phyloP scores from a whole-genome alignment of 2,329 filamentous ascomycete species.

The Cercospora berteroae region DNA sequence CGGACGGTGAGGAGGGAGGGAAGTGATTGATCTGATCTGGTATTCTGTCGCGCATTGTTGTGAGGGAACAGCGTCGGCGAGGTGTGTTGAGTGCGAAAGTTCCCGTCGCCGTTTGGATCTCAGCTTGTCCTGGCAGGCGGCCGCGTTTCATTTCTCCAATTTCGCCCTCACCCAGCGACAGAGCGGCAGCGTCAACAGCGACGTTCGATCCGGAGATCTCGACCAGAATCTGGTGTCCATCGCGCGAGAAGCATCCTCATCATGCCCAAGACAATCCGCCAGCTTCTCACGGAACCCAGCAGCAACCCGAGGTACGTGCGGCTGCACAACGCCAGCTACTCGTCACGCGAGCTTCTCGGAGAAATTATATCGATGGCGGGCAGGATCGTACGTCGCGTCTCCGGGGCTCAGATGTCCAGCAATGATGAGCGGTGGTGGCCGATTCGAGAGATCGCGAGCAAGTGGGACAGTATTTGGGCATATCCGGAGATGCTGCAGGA shows the following conservation, averaged over 20 bases:
- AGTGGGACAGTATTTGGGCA: constrained; percentile 24
- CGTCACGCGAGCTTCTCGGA: constrained; percentile 15
- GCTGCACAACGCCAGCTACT: constrained; percentile 19
- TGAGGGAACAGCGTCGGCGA: background rate
- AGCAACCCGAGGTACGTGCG: constrained; percentile 20
- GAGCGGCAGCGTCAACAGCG: background rate
- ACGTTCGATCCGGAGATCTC: background rate
- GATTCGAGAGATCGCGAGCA: constrained; percentile 22
- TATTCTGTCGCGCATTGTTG: background rate
- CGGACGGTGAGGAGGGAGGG: background rate
- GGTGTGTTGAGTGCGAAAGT: background rate
- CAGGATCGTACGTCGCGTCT: constrained; percentile 16
- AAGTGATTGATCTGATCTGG: background rate
- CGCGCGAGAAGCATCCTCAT: background rate
- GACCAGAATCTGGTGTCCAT: background rate
- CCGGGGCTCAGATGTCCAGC: constrained; percentile 18
- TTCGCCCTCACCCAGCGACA: background rate
- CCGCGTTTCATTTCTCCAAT: background rate
- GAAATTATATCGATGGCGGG: constrained; percentile 22
- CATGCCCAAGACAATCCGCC: constrained; percentile 19
- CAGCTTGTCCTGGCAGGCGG: background rate
- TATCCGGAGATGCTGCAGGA: constrained; percentile 25
- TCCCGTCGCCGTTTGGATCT: background rate
- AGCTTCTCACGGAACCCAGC: constrained; percentile 17
- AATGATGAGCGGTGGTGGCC: constrained; percentile 19